phyloP scores from a whole-genome alignment of 2,329 filamentous ascomycete genomes.

The Hypoxylon sp. region DNA sequence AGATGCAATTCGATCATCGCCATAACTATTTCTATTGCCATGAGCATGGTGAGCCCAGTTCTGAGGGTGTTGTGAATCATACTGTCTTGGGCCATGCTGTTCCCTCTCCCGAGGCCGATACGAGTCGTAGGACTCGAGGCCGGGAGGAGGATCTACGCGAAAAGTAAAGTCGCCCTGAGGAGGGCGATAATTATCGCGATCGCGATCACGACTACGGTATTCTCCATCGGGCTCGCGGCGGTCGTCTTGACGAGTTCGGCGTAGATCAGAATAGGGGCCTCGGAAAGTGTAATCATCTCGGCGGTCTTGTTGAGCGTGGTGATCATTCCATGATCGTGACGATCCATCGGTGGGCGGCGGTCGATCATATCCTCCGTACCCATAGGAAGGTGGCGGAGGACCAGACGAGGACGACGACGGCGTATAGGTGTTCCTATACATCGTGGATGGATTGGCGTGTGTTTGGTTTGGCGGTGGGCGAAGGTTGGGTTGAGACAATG shows the following conservation, averaged over 20 bases:
- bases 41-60: conserved; percentile 16
- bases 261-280: conserved; percentile 48
- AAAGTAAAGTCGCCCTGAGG: conserved; percentile 69
- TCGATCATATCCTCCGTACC: conserved; percentile 37
- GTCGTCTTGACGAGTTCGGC: conserved; percentile 35
- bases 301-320: conserved; percentile 36
- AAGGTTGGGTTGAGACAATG: conserved; percentile 12
- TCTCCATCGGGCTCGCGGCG: conserved; percentile 30
- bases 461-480: neutral
- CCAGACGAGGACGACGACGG: conserved; percentile 21
- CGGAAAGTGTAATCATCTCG: conserved; percentile 42
- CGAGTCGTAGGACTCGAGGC: conserved; percentile 58
- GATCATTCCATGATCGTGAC: conserved; percentile 32
- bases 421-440: conserved; percentile 35
- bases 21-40: conserved; percentile 26
- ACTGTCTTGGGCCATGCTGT: conserved; percentile 26
- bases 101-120: conserved; percentile 50
- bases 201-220: conserved; percentile 31
- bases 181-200: conserved; percentile 51
- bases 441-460: conserved; percentile 12
- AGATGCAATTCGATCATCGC: conserved; percentile 25
- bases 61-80: conserved; percentile 31
- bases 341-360: conserved; percentile 21
- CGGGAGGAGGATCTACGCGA: conserved; percentile 64
- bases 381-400: conserved; percentile 26